These are phyloP conservation scores for Aspergillus fijiensis DNA, from an alignment of 2,329 filamentous ascomycete genomes.

Conservation along the genomic window DNA sequence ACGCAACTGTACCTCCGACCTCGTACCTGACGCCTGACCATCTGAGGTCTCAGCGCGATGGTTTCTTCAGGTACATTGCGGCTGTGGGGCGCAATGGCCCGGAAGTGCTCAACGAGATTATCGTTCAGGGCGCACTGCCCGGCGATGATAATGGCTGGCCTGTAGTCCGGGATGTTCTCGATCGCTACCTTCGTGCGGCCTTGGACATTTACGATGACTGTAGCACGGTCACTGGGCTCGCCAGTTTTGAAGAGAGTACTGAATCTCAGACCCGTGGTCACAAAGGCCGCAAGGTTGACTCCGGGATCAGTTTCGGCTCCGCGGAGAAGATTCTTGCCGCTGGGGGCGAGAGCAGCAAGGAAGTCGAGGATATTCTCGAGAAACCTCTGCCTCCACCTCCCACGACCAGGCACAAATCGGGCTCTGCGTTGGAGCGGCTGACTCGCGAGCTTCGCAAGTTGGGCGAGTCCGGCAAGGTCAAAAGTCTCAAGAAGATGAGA, in stretches of 20 bases:
- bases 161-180: conserved; percentile 48
- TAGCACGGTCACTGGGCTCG: conserved; percentile 47
- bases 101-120: conserved; percentile 52
- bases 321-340: conserved; percentile 36
- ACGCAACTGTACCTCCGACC: conserved; percentile 48
- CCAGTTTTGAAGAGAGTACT: conserved; percentile 35
- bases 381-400: conserved; percentile 44
- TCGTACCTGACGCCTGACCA: conserved; percentile 52
- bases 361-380: conserved; percentile 35
- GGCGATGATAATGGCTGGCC: conserved; percentile 60
- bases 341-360: conserved; percentile 39
- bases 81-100: conserved; percentile 58
- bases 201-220: conserved; percentile 64
- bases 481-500: conserved; percentile 48
- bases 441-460: conserved; percentile 57
- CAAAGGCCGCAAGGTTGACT: conserved; percentile 60
- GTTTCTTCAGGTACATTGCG: conserved; percentile 63
- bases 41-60: conserved; percentile 58
- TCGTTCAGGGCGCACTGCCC: conserved; percentile 52
- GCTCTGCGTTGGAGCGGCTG: conserved; percentile 59
- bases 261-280: conserved; percentile 33
- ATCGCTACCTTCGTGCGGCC: conserved; percentile 59
- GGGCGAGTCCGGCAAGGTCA: conserved; percentile 28
- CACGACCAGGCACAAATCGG: conserved; percentile 27
- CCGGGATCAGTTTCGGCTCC: conserved; percentile 60